Conservation (phyloP, 2,329 filamentous ascomycete species). For the Fusarium neocosmosporiellum region DNA sequence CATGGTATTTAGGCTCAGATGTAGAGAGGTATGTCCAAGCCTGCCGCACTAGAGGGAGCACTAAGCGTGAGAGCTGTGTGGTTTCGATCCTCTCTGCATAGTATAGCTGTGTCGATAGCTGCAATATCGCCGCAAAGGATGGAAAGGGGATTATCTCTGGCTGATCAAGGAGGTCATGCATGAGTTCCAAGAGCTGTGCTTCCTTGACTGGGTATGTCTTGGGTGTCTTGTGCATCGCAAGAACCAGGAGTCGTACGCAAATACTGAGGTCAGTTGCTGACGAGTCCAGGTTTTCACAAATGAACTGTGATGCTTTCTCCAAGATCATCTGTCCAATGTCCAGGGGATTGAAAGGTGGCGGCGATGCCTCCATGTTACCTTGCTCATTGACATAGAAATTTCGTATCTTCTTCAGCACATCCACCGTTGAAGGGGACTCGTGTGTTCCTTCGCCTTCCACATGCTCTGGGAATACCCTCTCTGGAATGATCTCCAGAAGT, state of each 20-base stretch:
- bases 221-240: conserved; percentile 66
- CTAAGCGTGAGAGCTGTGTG: conserved; percentile 69
- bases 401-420: conserved; percentile 70
- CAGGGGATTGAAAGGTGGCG: conserved; percentile 67
- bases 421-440: conserved; percentile 47
- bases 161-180: conserved; percentile 60
- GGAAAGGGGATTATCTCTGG: conserved; percentile 58
- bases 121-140: conserved; percentile 68
- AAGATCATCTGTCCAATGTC: conserved; percentile 72
- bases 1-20: conserved; percentile 90
- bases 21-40: conserved; percentile 86
- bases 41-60: conserved; percentile 75
- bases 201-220: conserved; percentile 56
- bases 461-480: conserved; percentile 66
- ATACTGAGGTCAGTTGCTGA: conserved; percentile 62
- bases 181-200: conserved; percentile 60
- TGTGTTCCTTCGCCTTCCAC: conserved; percentile 4
- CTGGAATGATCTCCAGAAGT: conserved; percentile 72
- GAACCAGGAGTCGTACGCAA: conserved; percentile 69
- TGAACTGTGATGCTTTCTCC: conserved; percentile 66
- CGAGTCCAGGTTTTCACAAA: conserved; percentile 58
- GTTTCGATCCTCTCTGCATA: conserved; percentile 62
- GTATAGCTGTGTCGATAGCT: conserved; percentile 68
- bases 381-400: conserved; percentile 78
- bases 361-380: conserved; percentile 72